Evolutionary conservation across 495 filamentous ascomycete species (phyloP).

Genomic region (Collariella sp.): DNA sequence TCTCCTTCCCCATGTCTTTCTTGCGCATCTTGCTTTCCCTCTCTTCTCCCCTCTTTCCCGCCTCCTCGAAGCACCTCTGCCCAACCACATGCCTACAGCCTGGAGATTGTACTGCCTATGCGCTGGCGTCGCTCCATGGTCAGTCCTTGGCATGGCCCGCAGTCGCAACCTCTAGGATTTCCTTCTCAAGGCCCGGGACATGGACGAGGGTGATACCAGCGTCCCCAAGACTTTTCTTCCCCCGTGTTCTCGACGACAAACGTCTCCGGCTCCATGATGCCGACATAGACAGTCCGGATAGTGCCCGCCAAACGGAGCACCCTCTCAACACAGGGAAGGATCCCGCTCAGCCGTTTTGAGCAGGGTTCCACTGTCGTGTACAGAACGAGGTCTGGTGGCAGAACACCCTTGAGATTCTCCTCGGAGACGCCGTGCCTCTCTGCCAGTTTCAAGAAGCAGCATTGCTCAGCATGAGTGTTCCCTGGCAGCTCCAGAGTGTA

Average conservation of each 20-base stretch:
- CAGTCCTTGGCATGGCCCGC: constrained; percentile 54
- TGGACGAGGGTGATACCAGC: constrained; percentile 65
- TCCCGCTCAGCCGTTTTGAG: constrained; percentile 68
- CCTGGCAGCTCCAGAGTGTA: constrained; percentile 86
- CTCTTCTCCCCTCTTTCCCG: too few relatives aligned
- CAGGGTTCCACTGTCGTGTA: constrained; percentile 97
- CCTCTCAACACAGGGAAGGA: constrained; percentile 71
- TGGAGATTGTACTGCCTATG: too few relatives aligned
- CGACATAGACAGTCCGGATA: constrained; percentile 76
- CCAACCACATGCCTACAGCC: too few relatives aligned
- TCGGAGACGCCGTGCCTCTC: constrained; percentile 41
- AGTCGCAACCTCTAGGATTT: constrained; percentile 71
- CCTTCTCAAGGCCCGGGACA: constrained; percentile 66
- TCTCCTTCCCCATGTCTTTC: too few relatives aligned
- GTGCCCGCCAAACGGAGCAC: constrained; percentile 55
- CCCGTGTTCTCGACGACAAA: constrained; percentile 79
- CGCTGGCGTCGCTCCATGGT: not conserved
- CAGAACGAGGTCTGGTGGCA: constrained; percentile 52
- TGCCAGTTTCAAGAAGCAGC: constrained; percentile 73
- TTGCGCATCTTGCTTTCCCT: too few relatives aligned
- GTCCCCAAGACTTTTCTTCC: constrained; percentile 58
- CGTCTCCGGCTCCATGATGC: constrained; percentile 77
- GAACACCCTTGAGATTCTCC: constrained; percentile 44
- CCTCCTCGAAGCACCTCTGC: too few relatives aligned
- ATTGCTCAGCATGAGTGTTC: constrained; percentile 95